Evolutionary conservation across 176 grass and related monocot species (phyloP).

Genomic region (Oryza meyeriana): DNA sequence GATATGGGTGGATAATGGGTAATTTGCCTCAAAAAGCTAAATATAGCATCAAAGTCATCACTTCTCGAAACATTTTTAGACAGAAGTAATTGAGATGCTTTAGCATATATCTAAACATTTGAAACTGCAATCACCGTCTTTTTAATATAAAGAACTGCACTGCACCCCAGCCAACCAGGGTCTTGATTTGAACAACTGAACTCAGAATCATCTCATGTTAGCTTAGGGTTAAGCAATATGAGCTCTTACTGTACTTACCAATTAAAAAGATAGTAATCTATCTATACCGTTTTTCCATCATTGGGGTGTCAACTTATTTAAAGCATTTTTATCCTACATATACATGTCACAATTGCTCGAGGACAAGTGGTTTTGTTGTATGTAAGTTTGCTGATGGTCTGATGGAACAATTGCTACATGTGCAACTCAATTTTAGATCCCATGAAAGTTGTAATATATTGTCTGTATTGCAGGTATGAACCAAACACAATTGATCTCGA

Average conservation of each 20-base stretch:
- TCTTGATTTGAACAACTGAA: not conserved
- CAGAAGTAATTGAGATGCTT: constrained; percentile 14
- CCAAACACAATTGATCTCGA: constrained; percentile 96
- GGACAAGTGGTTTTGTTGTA: not conserved
- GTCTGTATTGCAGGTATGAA: constrained; percentile 78
- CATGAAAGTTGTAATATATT: constrained; percentile 5
- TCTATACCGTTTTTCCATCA: not conserved
- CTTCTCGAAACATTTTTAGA: not conserved
- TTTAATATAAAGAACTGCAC: not conserved
- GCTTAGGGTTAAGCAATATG: not conserved
- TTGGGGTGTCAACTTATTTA: not conserved
- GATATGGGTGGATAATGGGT: not conserved
- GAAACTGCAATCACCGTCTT: not conserved
- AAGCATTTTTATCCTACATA: not conserved
- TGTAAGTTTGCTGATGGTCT: not conserved
- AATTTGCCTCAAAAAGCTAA: constrained; percentile 6
- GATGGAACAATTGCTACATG: constrained; percentile 2
- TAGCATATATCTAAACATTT: not conserved
- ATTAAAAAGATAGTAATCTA: not conserved
- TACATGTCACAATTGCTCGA: not conserved
- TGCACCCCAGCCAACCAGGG: not conserved
- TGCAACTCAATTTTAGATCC: not conserved
- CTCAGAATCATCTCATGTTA: not conserved
- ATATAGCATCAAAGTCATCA: not conserved
- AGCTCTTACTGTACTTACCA: not conserved